phyloP scores from a whole-genome alignment of 2,329 filamentous ascomycete genomes.

The Colletotrichum higginsianum region DNA sequence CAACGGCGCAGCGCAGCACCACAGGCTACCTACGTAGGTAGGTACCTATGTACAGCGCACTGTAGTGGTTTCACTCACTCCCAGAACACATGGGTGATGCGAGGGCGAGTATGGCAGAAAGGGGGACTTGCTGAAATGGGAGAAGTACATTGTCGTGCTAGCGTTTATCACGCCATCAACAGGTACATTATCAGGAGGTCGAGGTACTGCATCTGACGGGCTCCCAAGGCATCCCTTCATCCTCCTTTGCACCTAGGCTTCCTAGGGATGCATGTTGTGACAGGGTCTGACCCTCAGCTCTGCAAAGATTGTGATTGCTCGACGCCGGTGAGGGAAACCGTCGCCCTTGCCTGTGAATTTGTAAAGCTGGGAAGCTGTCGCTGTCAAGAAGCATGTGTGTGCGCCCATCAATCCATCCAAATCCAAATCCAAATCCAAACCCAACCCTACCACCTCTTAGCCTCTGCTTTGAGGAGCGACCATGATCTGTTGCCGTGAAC shows the following conservation, averaged over 20 bases:
- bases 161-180: background rate
- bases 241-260: background rate
- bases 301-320: conserved; percentile 15
- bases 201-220: background rate
- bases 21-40: no score
- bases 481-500: background rate
- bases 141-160: background rate
- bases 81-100: conserved; percentile 16
- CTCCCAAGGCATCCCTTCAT: background rate
- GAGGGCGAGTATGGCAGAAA: background rate
- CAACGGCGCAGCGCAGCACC: conserved; percentile 1
- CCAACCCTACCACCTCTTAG: background rate
- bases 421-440: no score
- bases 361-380: background rate
- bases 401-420: background rate
- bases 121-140: background rate
- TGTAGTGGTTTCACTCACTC: conserved; percentile 24
- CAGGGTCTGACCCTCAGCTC: conserved; percentile 39
- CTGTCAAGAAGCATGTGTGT: background rate
- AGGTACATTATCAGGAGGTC: conserved; percentile 10
- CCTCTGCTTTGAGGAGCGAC: background rate
- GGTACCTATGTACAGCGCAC: background rate
- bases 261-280: conserved; percentile 21
- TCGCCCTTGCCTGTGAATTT: conserved; percentile 8
- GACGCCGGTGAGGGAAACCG: background rate